Evolutionary conservation across 1,139 yeast species (phyloP).

Genomic region (Hemisphaericaspora lyxosophila): DNA sequence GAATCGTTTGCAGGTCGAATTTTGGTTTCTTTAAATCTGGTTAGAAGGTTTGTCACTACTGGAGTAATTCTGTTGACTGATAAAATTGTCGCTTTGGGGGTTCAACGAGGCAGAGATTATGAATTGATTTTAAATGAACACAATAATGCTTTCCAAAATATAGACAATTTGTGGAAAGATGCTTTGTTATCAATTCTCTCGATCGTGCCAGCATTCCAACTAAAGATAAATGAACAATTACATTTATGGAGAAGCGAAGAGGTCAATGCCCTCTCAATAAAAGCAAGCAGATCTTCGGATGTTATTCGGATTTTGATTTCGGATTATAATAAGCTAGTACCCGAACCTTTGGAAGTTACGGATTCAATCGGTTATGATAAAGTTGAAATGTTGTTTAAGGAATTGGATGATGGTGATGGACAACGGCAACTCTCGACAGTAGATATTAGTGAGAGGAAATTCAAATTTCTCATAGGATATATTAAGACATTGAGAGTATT

Average conservation of each 20-base stretch:
- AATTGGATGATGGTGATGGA: slow-evolving; percentile 2
- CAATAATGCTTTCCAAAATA: slow-evolving; percentile 11
- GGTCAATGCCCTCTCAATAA: slow-evolving; percentile 17
- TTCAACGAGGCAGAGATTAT: slow-evolving; percentile 25
- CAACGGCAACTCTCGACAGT: slow-evolving; percentile 4
- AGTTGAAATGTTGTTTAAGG: not conserved
- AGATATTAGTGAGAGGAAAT: slow-evolving; percentile 12
- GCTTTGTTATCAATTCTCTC: slow-evolving; percentile 20
- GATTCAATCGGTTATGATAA: not conserved
- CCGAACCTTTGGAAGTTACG: slow-evolving; percentile 7
- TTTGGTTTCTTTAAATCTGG: not conserved
- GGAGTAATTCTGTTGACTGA: slow-evolving; percentile 7
- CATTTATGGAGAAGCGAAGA: slow-evolving; percentile 22
- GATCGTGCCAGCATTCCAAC: slow-evolving; percentile 21
- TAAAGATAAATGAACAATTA: slow-evolving; percentile 15
- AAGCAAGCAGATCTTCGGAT: slow-evolving; percentile 5
- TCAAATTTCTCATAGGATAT: slow-evolving; percentile 14
- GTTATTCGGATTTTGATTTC: slow-evolving; percentile 6
- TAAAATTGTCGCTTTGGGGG: slow-evolving; percentile 19
- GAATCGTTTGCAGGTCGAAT: not conserved
- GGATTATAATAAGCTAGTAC: slow-evolving; percentile 8
- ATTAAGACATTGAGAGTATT: slow-evolving; percentile 12
- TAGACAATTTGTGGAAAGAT: slow-evolving; percentile 22
- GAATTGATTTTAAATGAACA: slow-evolving; percentile 20
- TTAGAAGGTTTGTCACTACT: not conserved